Evolutionary conservation across 2,329 filamentous ascomycete genomes (phyloP).

Genomic region (Diaporthe destruens): DNA sequence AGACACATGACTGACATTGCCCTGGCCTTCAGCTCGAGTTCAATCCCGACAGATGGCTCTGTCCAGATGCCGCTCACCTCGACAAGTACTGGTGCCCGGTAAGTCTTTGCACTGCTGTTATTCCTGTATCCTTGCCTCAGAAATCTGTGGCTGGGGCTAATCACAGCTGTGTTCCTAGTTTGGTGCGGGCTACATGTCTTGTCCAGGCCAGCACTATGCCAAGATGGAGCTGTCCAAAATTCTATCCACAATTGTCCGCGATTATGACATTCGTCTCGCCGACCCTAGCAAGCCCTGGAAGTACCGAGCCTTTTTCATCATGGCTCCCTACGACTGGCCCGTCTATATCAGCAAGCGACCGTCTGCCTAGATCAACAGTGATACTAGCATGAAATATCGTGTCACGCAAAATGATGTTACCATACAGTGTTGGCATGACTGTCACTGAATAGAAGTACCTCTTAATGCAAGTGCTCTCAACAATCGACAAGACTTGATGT

Average conservation of each 20-base stretch:
- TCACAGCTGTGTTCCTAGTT: constrained; percentile 18
- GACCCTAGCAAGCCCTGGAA: constrained; percentile 40
- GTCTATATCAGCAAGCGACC: constrained; percentile 40
- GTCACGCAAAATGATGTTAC: too few relatives aligned
- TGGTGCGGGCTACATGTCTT: constrained; percentile 42
- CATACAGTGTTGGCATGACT: too few relatives aligned
- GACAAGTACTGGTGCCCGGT: constrained; percentile 48
- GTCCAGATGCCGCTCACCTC: constrained; percentile 39
- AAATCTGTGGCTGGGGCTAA: constrained; percentile 3
- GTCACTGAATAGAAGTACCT: too few relatives aligned
- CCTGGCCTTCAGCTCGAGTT: constrained; percentile 39
- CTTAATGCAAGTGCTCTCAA: too few relatives aligned
- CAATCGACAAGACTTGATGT: too few relatives aligned
- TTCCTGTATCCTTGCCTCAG: not conserved
- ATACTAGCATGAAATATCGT: too few relatives aligned
- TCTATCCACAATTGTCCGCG: constrained; percentile 41
- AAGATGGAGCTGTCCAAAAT: constrained; percentile 43
- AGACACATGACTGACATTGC: constrained; percentile 19
- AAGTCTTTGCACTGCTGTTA: not conserved
- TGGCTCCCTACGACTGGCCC: constrained; percentile 42
- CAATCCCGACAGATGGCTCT: constrained; percentile 46
- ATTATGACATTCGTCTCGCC: constrained; percentile 42
- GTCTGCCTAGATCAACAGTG: not conserved
- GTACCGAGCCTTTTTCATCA: constrained; percentile 42
- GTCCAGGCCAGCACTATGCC: constrained; percentile 42